phyloP scores from a whole-genome alignment of 768 basidiomycete genomes.

The Kwoniella heveanensis region DNA sequence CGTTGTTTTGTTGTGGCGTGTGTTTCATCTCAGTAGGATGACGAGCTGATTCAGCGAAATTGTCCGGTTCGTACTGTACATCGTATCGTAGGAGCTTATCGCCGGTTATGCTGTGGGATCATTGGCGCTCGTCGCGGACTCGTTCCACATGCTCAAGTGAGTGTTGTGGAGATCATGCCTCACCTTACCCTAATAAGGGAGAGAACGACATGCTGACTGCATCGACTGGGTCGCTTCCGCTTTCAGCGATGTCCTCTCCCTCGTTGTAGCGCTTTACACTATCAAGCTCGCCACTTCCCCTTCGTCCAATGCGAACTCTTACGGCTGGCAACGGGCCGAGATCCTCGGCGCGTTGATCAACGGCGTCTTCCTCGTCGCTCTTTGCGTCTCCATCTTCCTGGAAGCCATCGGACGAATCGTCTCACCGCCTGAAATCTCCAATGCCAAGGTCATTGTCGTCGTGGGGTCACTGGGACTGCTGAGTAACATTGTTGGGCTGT shows the following conservation, averaged over 20 bases:
- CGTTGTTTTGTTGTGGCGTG: conserved; percentile 64
- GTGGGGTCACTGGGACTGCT: conserved; percentile 86
- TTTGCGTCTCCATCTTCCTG: conserved; percentile 92
- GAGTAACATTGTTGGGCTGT: conserved; percentile 88
- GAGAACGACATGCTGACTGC: too few species aligned
- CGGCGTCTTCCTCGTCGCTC: conserved; percentile 92
- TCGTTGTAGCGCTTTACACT: conserved; percentile 92
- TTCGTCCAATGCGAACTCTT: conserved; percentile 72
- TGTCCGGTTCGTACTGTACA: background rate
- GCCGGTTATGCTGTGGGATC: conserved; percentile 93
- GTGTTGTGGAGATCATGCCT: conserved; percentile 51
- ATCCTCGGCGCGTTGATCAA: conserved; percentile 93
- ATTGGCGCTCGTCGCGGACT: conserved; percentile 91
- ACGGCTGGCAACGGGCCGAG: conserved; percentile 99
- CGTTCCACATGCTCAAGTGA: conserved; percentile 98
- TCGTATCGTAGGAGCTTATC: conserved; percentile 35
- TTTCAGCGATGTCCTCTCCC: conserved; percentile 89
- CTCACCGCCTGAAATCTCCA: conserved; percentile 79
- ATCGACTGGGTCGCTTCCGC: too few species aligned
- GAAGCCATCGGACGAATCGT: conserved; percentile 93
- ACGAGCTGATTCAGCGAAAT: conserved; percentile 59
- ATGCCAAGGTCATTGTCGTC: conserved; percentile 81
- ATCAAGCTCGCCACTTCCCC: conserved; percentile 63
- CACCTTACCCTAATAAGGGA: background rate
- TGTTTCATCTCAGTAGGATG: conserved; percentile 63